A percentile compares a stretch with the other conserved stretches of the same genome.
Conservation (phyloP, 2,329 filamentous ascomycete genomes). For the Aaosphaeria arxii region DNA sequence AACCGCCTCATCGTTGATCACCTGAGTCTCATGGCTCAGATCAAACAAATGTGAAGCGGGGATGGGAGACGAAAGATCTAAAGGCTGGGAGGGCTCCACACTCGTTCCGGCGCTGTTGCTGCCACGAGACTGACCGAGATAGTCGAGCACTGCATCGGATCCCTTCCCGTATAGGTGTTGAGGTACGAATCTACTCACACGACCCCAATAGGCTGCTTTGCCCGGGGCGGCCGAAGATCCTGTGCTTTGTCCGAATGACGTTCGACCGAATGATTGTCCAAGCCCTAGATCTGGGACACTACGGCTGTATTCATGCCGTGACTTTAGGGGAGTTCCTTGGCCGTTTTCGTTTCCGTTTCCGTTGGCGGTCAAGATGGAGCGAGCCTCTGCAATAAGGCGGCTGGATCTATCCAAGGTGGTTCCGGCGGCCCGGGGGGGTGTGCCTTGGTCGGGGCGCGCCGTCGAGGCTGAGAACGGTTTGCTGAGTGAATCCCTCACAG, state of each 20-base stretch:
- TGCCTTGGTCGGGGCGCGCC: conserved; percentile 2
- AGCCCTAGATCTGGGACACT: conserved; percentile 22
- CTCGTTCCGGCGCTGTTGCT: conserved; percentile 7
- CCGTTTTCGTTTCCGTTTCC: not conserved
- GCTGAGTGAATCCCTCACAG: conserved; percentile 11
- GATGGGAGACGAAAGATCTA: conserved; percentile 21
- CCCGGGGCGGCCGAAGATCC: conserved; percentile 11
- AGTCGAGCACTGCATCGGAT: conserved; percentile 25
- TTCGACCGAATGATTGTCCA: not conserved
- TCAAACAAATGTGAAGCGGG: conserved; percentile 17
- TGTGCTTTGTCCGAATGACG: conserved; percentile 3
- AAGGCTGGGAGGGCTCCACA: not conserved
- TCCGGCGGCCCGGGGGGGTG: not conserved
- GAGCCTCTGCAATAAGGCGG: conserved; percentile 16
- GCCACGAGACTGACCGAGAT: conserved; percentile 14
- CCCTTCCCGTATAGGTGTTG: conserved; percentile 34
- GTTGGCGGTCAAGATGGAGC: conserved; percentile 8
- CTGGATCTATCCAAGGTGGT: conserved; percentile 1
- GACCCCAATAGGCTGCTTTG: conserved; percentile 30
- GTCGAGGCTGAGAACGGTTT: conserved; percentile 4
- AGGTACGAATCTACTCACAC: conserved; percentile 33
- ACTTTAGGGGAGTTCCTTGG: not conserved
- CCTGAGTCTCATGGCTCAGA: conserved; percentile 6
- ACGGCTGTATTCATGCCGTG: conserved; percentile 21
- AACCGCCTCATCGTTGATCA: conserved; percentile 11